Conservation (phyloP, 2,329 filamentous ascomycete genomes). For the Hypoxylon sp. region DNA sequence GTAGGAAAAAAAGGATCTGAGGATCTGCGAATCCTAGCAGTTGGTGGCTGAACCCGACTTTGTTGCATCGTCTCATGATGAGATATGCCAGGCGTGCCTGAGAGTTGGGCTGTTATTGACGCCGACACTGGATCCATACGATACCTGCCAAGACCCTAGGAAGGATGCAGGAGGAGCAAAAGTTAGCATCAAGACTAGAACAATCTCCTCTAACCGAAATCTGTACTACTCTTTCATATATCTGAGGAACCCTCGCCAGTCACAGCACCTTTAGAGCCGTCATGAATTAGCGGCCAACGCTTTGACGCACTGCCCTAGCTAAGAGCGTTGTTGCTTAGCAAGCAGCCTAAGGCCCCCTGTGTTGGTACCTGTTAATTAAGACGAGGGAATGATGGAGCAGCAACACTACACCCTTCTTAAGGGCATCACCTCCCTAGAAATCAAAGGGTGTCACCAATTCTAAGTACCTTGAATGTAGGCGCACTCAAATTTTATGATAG, state of each 20-base stretch:
- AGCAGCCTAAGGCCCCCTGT: neutral
- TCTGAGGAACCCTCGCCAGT: neutral
- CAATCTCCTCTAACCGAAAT: slow-evolving; percentile 5
- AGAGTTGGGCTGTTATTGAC: neutral
- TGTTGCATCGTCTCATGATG: neutral
- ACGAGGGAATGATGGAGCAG: neutral
- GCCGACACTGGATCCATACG: neutral
- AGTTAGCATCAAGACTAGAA: neutral
- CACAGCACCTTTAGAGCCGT: neutral
- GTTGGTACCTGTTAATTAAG: neutral
- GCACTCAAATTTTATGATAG: neutral
- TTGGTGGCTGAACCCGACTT: neutral
- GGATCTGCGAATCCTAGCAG: slow-evolving; percentile 8
- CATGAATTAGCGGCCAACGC: neutral
- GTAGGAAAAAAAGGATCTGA: slow-evolving; percentile 6
- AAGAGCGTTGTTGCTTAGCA: neutral
- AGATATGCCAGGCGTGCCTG: neutral
- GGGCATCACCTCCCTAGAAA: neutral
- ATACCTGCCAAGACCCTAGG: neutral
- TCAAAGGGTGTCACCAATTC: neutral
- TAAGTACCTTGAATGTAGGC: neutral
- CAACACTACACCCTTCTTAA: neutral
- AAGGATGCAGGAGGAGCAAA: neutral
- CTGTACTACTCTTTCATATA: slow-evolving; percentile 12
- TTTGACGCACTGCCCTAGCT: neutral